Conservation (phyloP, 2,329 filamentous ascomycete species). For the Verticillium tricorpus region DNA sequence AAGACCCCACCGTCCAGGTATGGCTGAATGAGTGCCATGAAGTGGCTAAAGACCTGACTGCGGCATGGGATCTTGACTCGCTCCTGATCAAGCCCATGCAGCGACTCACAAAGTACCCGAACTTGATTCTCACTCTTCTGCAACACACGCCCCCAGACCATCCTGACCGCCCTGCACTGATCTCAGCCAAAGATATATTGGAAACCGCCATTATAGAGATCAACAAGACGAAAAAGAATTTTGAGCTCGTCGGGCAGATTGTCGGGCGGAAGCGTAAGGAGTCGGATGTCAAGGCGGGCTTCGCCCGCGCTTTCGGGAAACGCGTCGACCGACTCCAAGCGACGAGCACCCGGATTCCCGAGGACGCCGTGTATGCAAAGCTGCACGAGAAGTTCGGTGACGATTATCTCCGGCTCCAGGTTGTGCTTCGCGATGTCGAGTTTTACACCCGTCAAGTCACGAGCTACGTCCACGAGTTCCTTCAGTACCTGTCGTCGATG, state of each 20-base stretch:
- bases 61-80: conserved; percentile 92
- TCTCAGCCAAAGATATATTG: conserved; percentile 44
- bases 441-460: conserved; percentile 81
- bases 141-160: conserved; percentile 77
- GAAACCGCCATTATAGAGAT: conserved; percentile 76
- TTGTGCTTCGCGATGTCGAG: conserved; percentile 91
- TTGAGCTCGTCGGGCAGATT: conserved; percentile 86
- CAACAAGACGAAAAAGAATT: conserved; percentile 93
- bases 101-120: conserved; percentile 87
- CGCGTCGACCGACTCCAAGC: conserved; percentile 79
- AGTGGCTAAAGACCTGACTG: conserved; percentile 86
- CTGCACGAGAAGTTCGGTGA: conserved; percentile 84
- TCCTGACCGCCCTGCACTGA: conserved; percentile 69
- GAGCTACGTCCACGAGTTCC: conserved; percentile 75
- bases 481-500: conserved; percentile 75
- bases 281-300: conserved; percentile 76
- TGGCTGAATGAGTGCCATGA: conserved; percentile 94
- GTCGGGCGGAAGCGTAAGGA: conserved; percentile 83
- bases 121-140: conserved; percentile 75
- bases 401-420: conserved; percentile 86
- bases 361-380: conserved; percentile 77
- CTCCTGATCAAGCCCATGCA: conserved; percentile 97
- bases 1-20: conserved; percentile 62
- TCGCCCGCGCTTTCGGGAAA: conserved; percentile 86
- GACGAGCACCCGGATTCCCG: conserved; percentile 55